Percentiles rank a stretch among this genome's conserved stretches.
These are phyloP conservation scores for Tylopilus felleus DNA, from an alignment of 768 basidiomycete species.

Conservation along the genomic window DNA sequence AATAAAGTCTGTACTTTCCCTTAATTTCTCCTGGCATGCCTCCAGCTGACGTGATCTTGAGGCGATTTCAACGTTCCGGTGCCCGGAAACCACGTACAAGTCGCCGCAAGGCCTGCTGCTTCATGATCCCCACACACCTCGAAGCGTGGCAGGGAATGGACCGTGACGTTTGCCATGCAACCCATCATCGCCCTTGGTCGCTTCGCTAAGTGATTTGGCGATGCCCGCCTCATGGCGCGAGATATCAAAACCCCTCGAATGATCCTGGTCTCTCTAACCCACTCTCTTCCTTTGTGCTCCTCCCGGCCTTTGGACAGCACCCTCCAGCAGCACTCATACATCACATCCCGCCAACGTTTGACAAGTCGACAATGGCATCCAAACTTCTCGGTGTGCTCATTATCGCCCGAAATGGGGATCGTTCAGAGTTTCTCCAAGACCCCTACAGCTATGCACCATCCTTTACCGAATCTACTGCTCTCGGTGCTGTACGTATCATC, in stretches of 20 bases:
- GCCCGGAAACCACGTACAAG: constrained; percentile 25
- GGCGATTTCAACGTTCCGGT: constrained; percentile 22
- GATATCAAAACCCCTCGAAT: constrained; percentile 30
- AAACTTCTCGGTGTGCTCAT: constrained; percentile 71
- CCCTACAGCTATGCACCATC: constrained; percentile 62
- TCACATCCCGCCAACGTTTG: neutral
- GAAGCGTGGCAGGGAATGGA: constrained; percentile 30
- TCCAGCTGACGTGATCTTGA: constrained; percentile 25
- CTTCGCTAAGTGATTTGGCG: constrained; percentile 27
- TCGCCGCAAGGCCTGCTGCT: constrained; percentile 16
- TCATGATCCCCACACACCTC: constrained; percentile 23
- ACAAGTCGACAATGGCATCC: constrained; percentile 22
- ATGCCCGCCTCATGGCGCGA: constrained; percentile 26
- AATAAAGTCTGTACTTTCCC: constrained; percentile 19
- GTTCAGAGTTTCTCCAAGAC: constrained; percentile 66
- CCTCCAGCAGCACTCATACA: neutral
- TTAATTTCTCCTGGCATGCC: constrained; percentile 20
- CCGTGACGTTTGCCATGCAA: constrained; percentile 20
- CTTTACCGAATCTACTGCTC: constrained; percentile 68
- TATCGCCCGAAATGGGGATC: constrained; percentile 75
- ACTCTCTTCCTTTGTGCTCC: constrained; percentile 4
- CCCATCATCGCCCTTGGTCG: constrained; percentile 28
- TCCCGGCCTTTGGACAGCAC: neutral
- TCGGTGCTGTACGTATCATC: constrained; percentile 56
- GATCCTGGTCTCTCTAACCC: constrained; percentile 11